Evolutionary conservation across 2,329 filamentous ascomycete species (phyloP), one percentile per base, ranked within the genome.

Genomic region (Alternaria metachromatica): DNA sequence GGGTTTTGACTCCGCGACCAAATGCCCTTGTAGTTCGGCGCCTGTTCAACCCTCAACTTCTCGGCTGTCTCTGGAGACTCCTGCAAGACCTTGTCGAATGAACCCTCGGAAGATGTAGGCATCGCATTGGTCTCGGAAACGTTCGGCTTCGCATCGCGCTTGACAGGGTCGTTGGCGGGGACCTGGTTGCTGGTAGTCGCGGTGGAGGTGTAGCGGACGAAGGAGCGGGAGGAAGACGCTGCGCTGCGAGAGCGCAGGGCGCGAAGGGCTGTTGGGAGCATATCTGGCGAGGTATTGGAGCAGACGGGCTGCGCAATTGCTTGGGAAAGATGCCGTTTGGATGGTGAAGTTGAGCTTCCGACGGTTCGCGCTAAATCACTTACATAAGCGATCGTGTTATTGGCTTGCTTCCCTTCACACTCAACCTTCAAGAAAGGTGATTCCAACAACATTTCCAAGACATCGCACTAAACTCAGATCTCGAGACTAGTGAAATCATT

Each of bases 1-100:
- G 93, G 89, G 81, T 89, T 88, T 86, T 99, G 96, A 83, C 89
- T 97, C 77, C 88, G 84, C 65, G 93, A 93, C 96, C 96, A 99
- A 64, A 93, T 87, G 6, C 83, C 88, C 63, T 85, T 83, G 67
- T 94, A 89, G 85, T 99, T 99, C 21, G 96, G 96, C 30, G 95
- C 93, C 85, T 99, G 96, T 80, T 85, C 82, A 60, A 87, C 82
- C 67, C 88, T 84, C 74, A 84, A 82, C 64, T 84, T 79, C 81
- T 90, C 88, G 20, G 81, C 87, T 28, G 72, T 66, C 65, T 84
- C 83, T 6, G 84, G 81, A 45, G 80, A 80, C 78, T 91, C 89
- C 76, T 87, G 83, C 63, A 90, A 71, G 2, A 84, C 76, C 44
- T 81, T 79, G 72, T 89, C 87, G 67, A 82, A 80, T n/a, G 79